Conservation (phyloP, 2,329 filamentous ascomycete genomes). For the Knoxdaviesia proteae region DNA sequence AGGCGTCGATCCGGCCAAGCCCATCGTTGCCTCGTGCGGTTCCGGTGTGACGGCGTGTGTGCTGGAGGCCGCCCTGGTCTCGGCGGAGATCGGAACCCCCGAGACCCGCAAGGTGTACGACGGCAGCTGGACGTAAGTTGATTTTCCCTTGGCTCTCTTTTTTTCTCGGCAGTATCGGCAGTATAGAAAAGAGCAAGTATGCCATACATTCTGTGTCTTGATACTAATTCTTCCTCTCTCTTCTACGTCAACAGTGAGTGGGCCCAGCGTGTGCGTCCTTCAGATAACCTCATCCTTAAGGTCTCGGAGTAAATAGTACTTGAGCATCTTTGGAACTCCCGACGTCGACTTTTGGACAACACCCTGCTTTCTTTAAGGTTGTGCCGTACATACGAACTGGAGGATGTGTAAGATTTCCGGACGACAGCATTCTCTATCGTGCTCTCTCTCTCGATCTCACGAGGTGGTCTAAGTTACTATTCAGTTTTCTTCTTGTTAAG, state of each 20-base stretch:
- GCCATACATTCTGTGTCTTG: neutral
- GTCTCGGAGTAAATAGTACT: conserved; percentile 5
- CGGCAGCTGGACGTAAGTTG: conserved; percentile 86
- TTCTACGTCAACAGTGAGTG: conserved; percentile 28
- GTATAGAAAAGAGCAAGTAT: too few species aligned
- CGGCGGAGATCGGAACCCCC: conserved; percentile 51
- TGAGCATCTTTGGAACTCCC: too few species aligned
- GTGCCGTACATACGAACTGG: too few species aligned
- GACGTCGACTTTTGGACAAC: too few species aligned
- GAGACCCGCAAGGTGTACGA: conserved; percentile 67
- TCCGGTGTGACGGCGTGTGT: conserved; percentile 87
- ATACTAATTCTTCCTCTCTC: conserved; percentile 9
- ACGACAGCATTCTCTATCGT: too few species aligned
- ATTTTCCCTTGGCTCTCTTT: neutral
- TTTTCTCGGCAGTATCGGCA: neutral
- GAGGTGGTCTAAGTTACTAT: too few species aligned
- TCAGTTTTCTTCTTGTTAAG: too few species aligned
- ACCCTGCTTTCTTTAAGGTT: too few species aligned
- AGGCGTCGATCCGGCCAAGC: conserved; percentile 56
- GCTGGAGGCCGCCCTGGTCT: conserved; percentile 66
- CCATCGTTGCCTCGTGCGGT: conserved; percentile 75
- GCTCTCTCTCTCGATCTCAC: too few species aligned
- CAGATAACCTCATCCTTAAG: conserved; percentile 42
- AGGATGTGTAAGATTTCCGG: too few species aligned
- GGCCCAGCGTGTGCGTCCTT: conserved; percentile 41